Conservation (phyloP, 306 rosid species). For the Medicago lupulina region DNA sequence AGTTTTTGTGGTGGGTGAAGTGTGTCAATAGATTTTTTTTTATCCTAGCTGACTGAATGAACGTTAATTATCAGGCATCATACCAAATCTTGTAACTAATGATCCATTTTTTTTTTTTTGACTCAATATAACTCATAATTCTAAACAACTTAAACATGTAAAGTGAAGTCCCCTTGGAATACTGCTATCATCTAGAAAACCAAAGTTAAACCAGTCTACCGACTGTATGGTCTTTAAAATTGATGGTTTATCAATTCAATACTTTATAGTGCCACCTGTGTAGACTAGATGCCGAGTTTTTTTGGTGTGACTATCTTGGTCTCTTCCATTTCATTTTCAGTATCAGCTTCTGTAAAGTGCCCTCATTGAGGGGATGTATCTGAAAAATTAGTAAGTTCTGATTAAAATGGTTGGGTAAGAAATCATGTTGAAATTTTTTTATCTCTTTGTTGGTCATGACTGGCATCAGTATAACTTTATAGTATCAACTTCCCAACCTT, state of each 20-base stretch:
- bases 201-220: too few species aligned
- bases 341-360: conserved; percentile 28
- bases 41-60: neutral
- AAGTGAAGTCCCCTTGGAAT: neutral
- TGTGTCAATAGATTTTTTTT: conserved; percentile 4
- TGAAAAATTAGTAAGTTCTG: neutral
- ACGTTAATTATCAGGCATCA: neutral
- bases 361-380: conserved; percentile 11
- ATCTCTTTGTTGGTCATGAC: neutral
- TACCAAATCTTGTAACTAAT: neutral
- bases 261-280: conserved; percentile 19
- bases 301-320: conserved; percentile 21
- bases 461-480: neutral
- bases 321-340: conserved; percentile 16
- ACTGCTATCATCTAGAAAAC: too few species aligned
- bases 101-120: too few species aligned
- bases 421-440: neutral
- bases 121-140: neutral
- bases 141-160: neutral
- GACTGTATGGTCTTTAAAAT: neutral
- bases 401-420: neutral
- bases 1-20: neutral
- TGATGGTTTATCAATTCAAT: conserved; percentile 11
- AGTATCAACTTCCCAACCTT: conserved; percentile 19
- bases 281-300: conserved; percentile 5